Evolutionary conservation across 371 early-diverging fungal species (phyloP), one percentile per base, ranked within the genome.

Genomic region (Cokeromyces recurvatus): DNA sequence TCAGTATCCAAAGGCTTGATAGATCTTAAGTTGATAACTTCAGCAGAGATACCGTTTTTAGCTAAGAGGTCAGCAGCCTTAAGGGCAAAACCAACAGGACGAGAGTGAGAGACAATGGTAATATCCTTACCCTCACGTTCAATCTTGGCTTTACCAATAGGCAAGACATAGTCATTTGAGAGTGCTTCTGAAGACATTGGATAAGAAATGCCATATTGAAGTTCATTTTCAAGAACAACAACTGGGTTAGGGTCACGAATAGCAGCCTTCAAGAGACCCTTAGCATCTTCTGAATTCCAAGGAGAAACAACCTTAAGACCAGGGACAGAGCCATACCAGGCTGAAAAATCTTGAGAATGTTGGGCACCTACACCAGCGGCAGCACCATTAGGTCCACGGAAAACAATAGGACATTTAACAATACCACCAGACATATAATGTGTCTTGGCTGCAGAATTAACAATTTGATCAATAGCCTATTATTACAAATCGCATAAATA

Each of bases 381-480:
- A 39, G 95, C 96, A 56, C 99, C 99, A 80, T 99, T 99, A 47
- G 99, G 99, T 14, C 99, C 99, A 63, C 99, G 89, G 87, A 99
- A 99, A 11, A 99, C 99, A 61, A 99, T 98, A 19, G 98, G 97
- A 67, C 91, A 90, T 43, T 64, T 61, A 29, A 89, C 88, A 16
- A 83, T 77, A 35, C 95, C 97, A 39, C 96, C 99, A 31, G 97
- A 92, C 99, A 99, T 99, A 79, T 99, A 99, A 53, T 86, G 81
- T 21, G 95, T 93, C 79, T 99, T 99, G 56, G 96, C 99, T 39
- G 96, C 97, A 49, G 98, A 97, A 87, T 99, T 99, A 67, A 99
- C 91, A 49, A 99, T 90, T 63, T 99, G 99, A 71, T 99, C 99
- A 65, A 99, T 98, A 37, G 99, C 95, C 92, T 90, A 67, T 25